Conservation (phyloP, 1,284 basidiomycete genomes). For the Cutaneotrichosporon sp. region DNA sequence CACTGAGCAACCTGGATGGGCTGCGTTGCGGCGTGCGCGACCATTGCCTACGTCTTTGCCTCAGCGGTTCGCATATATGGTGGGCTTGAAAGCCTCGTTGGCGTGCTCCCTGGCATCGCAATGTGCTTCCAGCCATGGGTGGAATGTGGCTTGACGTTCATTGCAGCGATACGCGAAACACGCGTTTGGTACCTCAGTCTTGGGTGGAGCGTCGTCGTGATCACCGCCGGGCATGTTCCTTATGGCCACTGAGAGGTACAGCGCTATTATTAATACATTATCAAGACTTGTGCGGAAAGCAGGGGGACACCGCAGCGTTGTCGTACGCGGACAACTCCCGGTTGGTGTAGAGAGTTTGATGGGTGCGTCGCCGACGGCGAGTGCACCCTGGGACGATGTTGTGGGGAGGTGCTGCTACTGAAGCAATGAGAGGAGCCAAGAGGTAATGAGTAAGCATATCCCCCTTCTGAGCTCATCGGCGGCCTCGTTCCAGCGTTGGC, state of each 20-base stretch:
- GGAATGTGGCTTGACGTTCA: constrained; percentile 32
- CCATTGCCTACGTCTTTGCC: constrained; percentile 29
- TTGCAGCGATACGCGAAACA: not conserved
- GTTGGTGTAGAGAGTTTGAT: constrained; percentile 2
- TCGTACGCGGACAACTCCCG: constrained; percentile 24
- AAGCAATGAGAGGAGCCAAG: no score
- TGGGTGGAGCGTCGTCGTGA: constrained; percentile 23
- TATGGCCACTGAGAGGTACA: constrained; percentile 29
- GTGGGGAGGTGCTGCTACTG: no score
- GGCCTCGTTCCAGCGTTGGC: no score
- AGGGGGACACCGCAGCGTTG: constrained; percentile 13
- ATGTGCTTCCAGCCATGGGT: constrained; percentile 19
- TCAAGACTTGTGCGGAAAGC: constrained; percentile 9
- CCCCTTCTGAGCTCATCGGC: no score
- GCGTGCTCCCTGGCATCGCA: constrained; percentile 24
- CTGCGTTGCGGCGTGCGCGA: constrained; percentile 16
- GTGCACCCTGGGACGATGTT: not conserved
- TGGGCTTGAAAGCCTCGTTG: constrained; percentile 29
- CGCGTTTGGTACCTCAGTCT: constrained; percentile 18
- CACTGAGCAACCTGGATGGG: constrained; percentile 41
- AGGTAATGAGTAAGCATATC: no score
- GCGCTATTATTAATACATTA: constrained; percentile 20
- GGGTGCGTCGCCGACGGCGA: no score
- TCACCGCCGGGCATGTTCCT: constrained; percentile 28
- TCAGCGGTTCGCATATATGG: constrained; percentile 22